Evolutionary conservation across 768 basidiomycete genomes (phyloP), one percentile per base, ranked within the genome.

Genomic region (Auricularia auricula-judae): DNA sequence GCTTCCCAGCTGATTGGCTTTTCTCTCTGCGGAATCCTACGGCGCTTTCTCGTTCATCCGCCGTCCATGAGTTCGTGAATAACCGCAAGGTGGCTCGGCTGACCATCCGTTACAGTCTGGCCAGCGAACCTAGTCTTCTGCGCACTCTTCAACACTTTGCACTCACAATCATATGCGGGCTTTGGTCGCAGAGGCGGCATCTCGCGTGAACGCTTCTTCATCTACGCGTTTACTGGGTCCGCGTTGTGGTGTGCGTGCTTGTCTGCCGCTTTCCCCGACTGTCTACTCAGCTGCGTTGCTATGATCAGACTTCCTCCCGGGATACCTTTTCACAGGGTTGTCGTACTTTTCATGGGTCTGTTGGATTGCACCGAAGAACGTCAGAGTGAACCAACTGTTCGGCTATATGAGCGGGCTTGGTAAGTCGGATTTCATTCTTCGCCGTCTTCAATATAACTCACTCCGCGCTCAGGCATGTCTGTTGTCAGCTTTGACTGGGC

Each of bases 121-220:
- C 90, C 90, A 0, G 74, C 78, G n/a, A 86, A 88, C 65, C 80
- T 92, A 21, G 87, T 91, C 42, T 84, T 81, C 12, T 90, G 89
- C 68, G 86, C 88, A 12, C 80, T 93, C 36, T 88, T 91, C 75
- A 93, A 93, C 75, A 91, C 89, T 1, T 77, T 91, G 0, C 91
- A 93, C 73, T 84, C 85, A 0, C 82, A 86, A 62, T 75, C 80
- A 21, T 84, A 63, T 58, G 18, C 43, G 34, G 21, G 35, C n/a
- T 23, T 29, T 16, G 78, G 82, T 62, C 82, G 83, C 1, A 69
- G 75, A 12, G 79, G 80, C 33, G 84, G 84, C 3, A 72, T 86
- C 53, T 80, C 78, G 47, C 76, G 86, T 69, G 85, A 87, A 68
- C 75, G 80, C 3, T 88, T 82, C 73, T 87, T 87, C 71, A 63